Conservation (phyloP, 768 basidiomycete genomes). For the Coprinellus micaceus region DNA sequence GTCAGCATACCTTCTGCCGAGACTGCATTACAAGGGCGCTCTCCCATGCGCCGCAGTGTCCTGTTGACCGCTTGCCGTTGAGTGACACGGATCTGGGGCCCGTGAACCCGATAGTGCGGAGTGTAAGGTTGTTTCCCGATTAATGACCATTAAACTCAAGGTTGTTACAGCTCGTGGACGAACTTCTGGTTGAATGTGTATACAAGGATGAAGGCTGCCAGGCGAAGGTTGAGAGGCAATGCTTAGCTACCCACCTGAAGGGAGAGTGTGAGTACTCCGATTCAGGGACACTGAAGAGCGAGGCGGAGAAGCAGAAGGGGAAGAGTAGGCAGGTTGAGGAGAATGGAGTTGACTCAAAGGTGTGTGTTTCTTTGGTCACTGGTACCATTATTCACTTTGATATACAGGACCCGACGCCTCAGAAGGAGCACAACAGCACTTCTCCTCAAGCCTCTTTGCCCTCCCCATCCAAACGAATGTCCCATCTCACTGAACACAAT, state of each 20-base stretch:
- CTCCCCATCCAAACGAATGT: background rate
- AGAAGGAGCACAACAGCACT: background rate
- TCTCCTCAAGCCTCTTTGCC: background rate
- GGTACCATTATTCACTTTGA: too few relatives aligned
- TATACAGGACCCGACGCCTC: too few relatives aligned
- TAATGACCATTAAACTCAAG: background rate
- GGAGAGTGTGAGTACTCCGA: constrained; percentile 49
- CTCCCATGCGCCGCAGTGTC: constrained; percentile 66
- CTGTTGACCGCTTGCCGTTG: constrained; percentile 76
- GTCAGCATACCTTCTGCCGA: constrained; percentile 84
- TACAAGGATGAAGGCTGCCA: constrained; percentile 57
- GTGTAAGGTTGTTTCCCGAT: constrained; percentile 41
- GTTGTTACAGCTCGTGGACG: constrained; percentile 67
- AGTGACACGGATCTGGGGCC: constrained; percentile 53
- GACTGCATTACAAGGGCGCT: constrained; percentile 77
- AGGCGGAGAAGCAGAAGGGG: constrained; percentile 4
- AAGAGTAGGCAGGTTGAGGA: constrained; percentile 1
- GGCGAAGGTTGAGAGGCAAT: constrained; percentile 63
- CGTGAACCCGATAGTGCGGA: constrained; percentile 73
- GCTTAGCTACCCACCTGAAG: constrained; percentile 58
- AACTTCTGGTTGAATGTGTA: constrained; percentile 71
- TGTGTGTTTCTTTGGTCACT: background rate
- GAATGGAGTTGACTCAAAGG: background rate
- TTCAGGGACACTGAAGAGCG: background rate
- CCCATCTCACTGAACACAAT: constrained; percentile 58